Conservation (phyloP, 108 stramenopile genomes). For the Stephanodiscus minutulus region DNA sequence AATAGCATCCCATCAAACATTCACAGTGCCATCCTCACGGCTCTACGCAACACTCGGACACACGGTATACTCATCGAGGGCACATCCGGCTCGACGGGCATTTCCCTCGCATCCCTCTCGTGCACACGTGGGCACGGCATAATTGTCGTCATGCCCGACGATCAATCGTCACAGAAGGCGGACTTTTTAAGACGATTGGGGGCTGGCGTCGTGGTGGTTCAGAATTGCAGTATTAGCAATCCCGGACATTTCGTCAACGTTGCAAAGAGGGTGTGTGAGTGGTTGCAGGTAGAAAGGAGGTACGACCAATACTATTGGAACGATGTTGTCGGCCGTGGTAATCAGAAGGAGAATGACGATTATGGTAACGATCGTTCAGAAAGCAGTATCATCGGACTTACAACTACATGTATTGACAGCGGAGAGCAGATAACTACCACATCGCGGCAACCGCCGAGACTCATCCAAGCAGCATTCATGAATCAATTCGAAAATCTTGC, state of each 20-base stretch:
- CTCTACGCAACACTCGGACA: constrained; percentile 58
- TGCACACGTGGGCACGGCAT: constrained; percentile 83
- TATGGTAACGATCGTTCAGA: background rate
- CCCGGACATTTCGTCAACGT: constrained; percentile 95
- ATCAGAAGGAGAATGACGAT: background rate
- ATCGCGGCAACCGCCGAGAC: constrained; percentile 9
- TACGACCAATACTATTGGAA: constrained; percentile 46
- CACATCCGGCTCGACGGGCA: constrained; percentile 96
- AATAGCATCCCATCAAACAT: constrained; percentile 23
- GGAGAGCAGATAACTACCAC: background rate
- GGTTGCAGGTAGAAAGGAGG: constrained; percentile 48
- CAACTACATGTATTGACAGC: background rate
- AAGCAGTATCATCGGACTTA: background rate
- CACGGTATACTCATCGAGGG: constrained; percentile 94
- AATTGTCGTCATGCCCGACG: constrained; percentile 94
- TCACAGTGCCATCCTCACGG: constrained; percentile 50
- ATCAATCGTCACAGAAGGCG: constrained; percentile 90
- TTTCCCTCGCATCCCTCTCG: constrained; percentile 87
- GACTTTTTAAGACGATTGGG: constrained; percentile 72
- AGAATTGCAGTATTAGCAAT: constrained; percentile 88
- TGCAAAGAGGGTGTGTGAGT: constrained; percentile 63
- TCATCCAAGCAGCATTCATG: constrained; percentile 83
- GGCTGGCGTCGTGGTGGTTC: constrained; percentile 83
- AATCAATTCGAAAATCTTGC: constrained; percentile 95
- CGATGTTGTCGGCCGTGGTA: background rate